phyloP scores from a whole-genome alignment of 352 stramenopile genomes.

The Thalassiosira tumida region DNA sequence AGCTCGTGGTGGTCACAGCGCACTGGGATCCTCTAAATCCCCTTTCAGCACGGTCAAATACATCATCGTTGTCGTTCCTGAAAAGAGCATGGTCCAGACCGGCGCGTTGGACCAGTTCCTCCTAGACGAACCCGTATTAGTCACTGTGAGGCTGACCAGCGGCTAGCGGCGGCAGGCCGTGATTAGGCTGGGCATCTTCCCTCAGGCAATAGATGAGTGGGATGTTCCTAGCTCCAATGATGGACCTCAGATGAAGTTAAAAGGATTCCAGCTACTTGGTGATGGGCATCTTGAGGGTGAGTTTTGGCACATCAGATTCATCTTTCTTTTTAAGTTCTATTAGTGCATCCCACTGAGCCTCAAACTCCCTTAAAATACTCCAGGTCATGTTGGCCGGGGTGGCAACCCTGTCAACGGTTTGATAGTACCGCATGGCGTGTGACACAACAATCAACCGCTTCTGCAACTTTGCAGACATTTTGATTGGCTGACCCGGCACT shows the following conservation, averaged over 20 bases:
- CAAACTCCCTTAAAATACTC: no score
- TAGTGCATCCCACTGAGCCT: no score
- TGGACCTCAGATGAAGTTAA: not conserved
- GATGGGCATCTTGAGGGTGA: not conserved
- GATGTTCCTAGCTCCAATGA: no score
- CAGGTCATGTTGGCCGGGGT: no score
- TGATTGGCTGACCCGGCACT: no score
- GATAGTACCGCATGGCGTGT: no score
- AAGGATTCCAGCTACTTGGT: not conserved
- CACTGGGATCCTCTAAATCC: slow-evolving; percentile 42
- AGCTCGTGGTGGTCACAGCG: slow-evolving; percentile 38
- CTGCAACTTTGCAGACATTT: no score
- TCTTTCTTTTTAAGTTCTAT: no score
- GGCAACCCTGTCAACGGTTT: no score
- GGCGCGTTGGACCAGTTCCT: slow-evolving; percentile 49
- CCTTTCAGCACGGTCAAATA: slow-evolving; percentile 66
- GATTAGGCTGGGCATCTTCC: not conserved
- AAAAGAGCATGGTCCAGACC: slow-evolving; percentile 61
- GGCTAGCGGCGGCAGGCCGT: not conserved
- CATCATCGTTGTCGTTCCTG: slow-evolving; percentile 42
- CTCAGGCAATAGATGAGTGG: slow-evolving; percentile 59
- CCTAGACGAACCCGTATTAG: slow-evolving; percentile 52
- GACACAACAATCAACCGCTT: no score
- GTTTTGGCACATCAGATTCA: no score
- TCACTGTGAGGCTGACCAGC: slow-evolving; percentile 20